Base-by-base conservation (phyloP, 306 rosid species). In the Vicia sativa region DNA sequence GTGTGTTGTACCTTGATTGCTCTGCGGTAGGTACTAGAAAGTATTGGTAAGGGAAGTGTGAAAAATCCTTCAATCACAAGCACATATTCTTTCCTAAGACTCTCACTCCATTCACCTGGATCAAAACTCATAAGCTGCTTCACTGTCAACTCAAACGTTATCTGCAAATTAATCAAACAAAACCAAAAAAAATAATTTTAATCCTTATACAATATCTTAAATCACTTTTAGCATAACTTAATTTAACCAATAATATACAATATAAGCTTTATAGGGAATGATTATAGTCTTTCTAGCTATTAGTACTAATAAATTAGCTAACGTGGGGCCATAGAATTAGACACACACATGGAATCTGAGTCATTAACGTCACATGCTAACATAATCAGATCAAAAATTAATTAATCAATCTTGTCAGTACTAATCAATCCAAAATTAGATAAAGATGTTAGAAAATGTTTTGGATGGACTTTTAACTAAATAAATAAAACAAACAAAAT, bases 41-140 rank as follows among this genome's bases (percentile, higher is more conserved):
- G 81, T 52, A 93, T 77, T 39, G 96, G 92, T 4, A 90, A 56
- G 6, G 99, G 96, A 9, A 93, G 79, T 49, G 89, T 79, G 79
- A 93, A 93, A 72, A 93, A 93, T n/a, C 99, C 99, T 81, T 93
- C 99, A 16, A 93, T 90, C 4, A 93, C 89, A n/a, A 86, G 85
- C 38, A 88, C 91, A 48, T 93, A 93, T 77, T 93, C 88, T 59
- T 93, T 93, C 72, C 91, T 87, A 3, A 93, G 77, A 77, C 44
- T 69, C 72, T 93, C 97, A 3, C 87, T 90, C 99, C 97, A 90
- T 62, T 93, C 87, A 2, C 84, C 85, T 9, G 96, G 99, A 81
- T 93, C 99, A 76, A 88, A 88, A 85, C 99, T 90, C 96, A 93
- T 90, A 15, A 93, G 69, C 65, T 93, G 99, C 87, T 93, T 93